A percentile compares a stretch with the other conserved stretches of the same genome.
Conservation (phyloP, 1,284 basidiomycete species). For the Kwoniella shivajii region DNA sequence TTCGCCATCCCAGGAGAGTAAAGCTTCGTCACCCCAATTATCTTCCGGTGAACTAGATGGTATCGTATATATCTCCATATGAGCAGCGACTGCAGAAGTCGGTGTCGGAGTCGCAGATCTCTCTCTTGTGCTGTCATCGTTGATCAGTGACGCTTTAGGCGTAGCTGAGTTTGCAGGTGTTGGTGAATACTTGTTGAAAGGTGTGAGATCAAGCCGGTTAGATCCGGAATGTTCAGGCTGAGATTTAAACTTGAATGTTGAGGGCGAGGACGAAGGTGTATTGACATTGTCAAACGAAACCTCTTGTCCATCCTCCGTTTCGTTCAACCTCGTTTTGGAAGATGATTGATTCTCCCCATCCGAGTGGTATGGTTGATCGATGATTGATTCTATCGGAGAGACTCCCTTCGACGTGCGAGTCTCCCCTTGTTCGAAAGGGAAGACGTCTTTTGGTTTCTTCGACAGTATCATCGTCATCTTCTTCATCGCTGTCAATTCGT, state of each 20-base stretch:
- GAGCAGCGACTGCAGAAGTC: not conserved
- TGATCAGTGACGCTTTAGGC: not conserved
- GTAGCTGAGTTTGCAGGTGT: not conserved
- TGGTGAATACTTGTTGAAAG: no score
- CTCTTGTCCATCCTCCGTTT: slow-evolving; percentile 1
- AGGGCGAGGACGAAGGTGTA: no score
- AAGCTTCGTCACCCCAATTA: slow-evolving; percentile 36
- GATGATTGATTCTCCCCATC: slow-evolving; percentile 6
- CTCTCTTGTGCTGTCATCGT: not conserved
- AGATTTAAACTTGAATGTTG: no score
- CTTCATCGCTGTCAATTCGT: not conserved
- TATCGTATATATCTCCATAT: not conserved
- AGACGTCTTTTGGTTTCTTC: no score
- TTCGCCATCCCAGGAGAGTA: slow-evolving; percentile 30
- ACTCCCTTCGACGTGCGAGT: slow-evolving; percentile 38
- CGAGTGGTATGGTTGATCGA: slow-evolving; percentile 5
- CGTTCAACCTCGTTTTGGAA: not conserved
- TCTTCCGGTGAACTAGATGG: slow-evolving; percentile 12
- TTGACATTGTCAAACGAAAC: not conserved
- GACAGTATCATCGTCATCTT: slow-evolving; percentile 1
- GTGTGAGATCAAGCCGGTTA: no score
- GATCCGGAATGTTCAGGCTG: no score
- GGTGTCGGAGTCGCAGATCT: not conserved
- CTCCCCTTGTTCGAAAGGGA: slow-evolving; percentile 48
- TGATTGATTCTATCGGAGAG: slow-evolving; percentile 29